phyloP scores from a whole-genome alignment of 1,284 basidiomycete species.

The Naganishia liquefaciens region DNA sequence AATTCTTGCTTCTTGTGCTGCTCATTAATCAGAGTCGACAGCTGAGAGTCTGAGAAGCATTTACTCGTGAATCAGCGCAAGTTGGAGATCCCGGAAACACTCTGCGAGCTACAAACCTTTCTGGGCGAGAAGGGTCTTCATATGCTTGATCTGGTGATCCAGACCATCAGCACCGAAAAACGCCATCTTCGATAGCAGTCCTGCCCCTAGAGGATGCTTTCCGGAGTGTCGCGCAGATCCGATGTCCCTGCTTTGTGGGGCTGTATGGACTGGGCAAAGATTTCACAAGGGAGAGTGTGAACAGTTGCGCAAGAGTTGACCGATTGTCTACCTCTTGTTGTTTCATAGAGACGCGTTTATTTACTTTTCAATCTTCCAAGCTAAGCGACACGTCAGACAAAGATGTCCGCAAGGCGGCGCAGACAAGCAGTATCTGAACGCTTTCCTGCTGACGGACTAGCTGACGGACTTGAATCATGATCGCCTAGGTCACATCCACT shows the following conservation, averaged over 20 bases:
- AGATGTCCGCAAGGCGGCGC: no score
- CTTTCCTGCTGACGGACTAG: no score
- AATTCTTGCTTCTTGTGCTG: slow-evolving; percentile 43
- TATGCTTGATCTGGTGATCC: slow-evolving; percentile 45
- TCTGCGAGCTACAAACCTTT: slow-evolving; percentile 43
- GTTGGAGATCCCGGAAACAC: background rate
- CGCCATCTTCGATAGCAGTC: slow-evolving; percentile 39
- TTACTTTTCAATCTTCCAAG: no score
- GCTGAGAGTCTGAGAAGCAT: slow-evolving; percentile 40
- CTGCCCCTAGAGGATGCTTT: background rate
- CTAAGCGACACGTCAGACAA: no score
- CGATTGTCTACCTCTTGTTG: background rate
- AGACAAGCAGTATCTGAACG: no score
- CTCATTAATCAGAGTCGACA: slow-evolving; percentile 47
- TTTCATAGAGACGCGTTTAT: no score
- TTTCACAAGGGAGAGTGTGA: background rate
- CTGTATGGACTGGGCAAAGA: background rate
- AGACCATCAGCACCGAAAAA: slow-evolving; percentile 49
- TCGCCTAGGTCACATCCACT: no score
- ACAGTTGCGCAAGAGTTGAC: background rate
- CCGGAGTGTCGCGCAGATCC: background rate
- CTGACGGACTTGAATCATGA: no score
- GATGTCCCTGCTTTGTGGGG: background rate
- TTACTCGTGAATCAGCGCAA: background rate
- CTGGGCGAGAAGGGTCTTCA: slow-evolving; percentile 46